Percentiles rank a stretch among this genome's conserved stretches.
Conservation (phyloP, 176 grass and related monocot species). For the Musa itinerans region DNA sequence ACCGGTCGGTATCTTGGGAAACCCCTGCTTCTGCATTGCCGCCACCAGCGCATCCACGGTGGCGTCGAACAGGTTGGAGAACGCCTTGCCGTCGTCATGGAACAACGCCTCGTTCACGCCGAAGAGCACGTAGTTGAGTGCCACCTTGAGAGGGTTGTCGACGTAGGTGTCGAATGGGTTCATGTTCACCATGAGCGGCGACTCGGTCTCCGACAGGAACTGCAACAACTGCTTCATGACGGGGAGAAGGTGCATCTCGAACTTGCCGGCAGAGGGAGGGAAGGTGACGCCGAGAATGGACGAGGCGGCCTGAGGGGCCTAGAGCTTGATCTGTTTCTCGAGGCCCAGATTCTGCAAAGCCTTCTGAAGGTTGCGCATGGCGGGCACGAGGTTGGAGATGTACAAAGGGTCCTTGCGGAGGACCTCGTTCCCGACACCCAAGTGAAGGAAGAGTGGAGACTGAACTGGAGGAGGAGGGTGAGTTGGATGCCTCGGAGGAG, state of each 20-base stretch:
- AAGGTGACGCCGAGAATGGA: constrained; percentile 51
- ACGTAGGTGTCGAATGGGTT: constrained; percentile 78
- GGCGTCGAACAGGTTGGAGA: constrained; percentile 60
- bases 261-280: constrained; percentile 52
- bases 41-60: constrained; percentile 48
- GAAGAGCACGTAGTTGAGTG: constrained; percentile 49
- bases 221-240: constrained; percentile 53
- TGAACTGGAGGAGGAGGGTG: too few species aligned
- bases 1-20: constrained; percentile 31
- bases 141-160: constrained; percentile 50
- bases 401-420: constrained; percentile 57
- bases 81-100: constrained; percentile 36
- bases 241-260: constrained; percentile 28
- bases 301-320: constrained; percentile 49
- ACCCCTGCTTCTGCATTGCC: constrained; percentile 55
- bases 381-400: constrained; percentile 51
- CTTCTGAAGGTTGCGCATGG: constrained; percentile 51
- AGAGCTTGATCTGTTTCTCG: constrained; percentile 32
- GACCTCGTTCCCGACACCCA: constrained; percentile 63
- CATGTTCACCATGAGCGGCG: constrained; percentile 63
- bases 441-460: too few species aligned
- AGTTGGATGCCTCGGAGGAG: too few species aligned
- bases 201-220: constrained; percentile 49
- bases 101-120: constrained; percentile 20
- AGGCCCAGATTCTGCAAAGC: constrained; percentile 41